Conservation (phyloP, 768 basidiomycete species). For the Coprinopsis cinerea region DNA sequence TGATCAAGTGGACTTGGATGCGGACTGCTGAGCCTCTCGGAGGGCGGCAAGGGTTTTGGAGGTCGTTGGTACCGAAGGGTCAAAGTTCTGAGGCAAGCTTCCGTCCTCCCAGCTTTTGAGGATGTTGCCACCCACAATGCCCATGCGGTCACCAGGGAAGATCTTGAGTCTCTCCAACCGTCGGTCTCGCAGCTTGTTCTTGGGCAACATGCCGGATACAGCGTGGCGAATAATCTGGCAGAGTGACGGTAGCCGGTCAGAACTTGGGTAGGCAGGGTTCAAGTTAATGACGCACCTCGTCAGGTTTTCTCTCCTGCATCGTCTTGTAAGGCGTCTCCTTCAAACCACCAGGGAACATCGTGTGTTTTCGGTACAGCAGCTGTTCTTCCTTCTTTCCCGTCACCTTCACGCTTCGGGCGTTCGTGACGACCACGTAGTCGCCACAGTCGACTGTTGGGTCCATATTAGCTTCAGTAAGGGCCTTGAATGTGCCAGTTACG, state of each 20-base stretch:
- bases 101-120: slow-evolving; percentile 83
- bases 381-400: slow-evolving; percentile 89
- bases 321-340: slow-evolving; percentile 83
- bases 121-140: slow-evolving; percentile 70
- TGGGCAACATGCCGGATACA: slow-evolving; percentile 97
- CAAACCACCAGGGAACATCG: slow-evolving; percentile 90
- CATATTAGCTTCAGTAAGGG: not conserved
- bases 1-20: slow-evolving; percentile 5
- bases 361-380: slow-evolving; percentile 81
- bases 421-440: slow-evolving; percentile 96
- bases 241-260: not conserved
- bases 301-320: slow-evolving; percentile 83
- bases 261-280: not conserved
- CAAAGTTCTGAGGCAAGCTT: slow-evolving; percentile 47
- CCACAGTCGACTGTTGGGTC: slow-evolving; percentile 78
- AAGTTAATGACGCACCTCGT: slow-evolving; percentile 59
- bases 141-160: slow-evolving; percentile 76
- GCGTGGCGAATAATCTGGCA: slow-evolving; percentile 95
- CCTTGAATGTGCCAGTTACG: slow-evolving; percentile 22
- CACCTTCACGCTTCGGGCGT: slow-evolving; percentile 76
- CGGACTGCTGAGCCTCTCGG: slow-evolving; percentile 15
- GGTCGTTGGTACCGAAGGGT: slow-evolving; percentile 37
- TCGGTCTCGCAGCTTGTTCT: slow-evolving; percentile 90
- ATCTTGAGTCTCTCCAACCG: slow-evolving; percentile 85
- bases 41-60: slow-evolving; percentile 31